Percentiles rank a stretch among this genome's conserved stretches.
phyloP scores from a whole-genome alignment of 1,139 yeast species.

The Wickerhamomyces sp. region DNA sequence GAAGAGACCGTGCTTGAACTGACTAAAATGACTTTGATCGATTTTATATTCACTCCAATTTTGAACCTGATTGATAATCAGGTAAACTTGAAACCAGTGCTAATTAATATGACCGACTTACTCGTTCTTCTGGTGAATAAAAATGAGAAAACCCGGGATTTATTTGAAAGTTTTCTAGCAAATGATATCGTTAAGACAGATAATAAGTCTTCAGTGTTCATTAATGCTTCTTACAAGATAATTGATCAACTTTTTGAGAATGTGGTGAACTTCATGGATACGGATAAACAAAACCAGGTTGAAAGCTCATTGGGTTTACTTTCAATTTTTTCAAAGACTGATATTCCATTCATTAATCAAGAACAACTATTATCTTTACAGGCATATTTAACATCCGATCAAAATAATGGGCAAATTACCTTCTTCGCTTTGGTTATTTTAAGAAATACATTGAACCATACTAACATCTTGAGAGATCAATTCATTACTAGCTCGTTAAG shows the following conservation, averaged over 20 bases:
- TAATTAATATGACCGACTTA: slow-evolving; percentile 24
- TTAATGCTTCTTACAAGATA: slow-evolving; percentile 21
- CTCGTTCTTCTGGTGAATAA: slow-evolving; percentile 35
- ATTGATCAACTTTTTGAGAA: slow-evolving; percentile 26
- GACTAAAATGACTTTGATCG: slow-evolving; percentile 38
- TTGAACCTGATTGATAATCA: slow-evolving; percentile 7
- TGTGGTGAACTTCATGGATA: slow-evolving; percentile 28
- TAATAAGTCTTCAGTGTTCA: slow-evolving; percentile 17
- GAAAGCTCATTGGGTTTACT: slow-evolving; percentile 43
- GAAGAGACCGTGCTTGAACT: slow-evolving; percentile 53
- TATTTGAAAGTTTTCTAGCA: slow-evolving; percentile 42
- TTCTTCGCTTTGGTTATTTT: slow-evolving; percentile 52
- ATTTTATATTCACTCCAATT: slow-evolving; percentile 40
- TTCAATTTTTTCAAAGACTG: slow-evolving; percentile 48
- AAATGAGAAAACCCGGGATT: slow-evolving; percentile 33
- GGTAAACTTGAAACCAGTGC: slow-evolving; percentile 15
- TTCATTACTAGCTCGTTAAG: slow-evolving; percentile 50
- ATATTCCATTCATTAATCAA: slow-evolving; percentile 50
- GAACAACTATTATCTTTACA: slow-evolving; percentile 60
- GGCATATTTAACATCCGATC: slow-evolving; percentile 52
- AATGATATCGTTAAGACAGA: slow-evolving; percentile 33
- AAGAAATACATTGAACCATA: slow-evolving; percentile 41
- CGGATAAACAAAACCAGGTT: slow-evolving; percentile 18
- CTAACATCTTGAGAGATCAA: slow-evolving; percentile 42
- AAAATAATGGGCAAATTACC: slow-evolving; percentile 34